Percentiles rank a stretch among this genome's conserved stretches.
phyloP scores from a whole-genome alignment of 2,329 filamentous ascomycete genomes.

The Scolecobasidium constrictum region DNA sequence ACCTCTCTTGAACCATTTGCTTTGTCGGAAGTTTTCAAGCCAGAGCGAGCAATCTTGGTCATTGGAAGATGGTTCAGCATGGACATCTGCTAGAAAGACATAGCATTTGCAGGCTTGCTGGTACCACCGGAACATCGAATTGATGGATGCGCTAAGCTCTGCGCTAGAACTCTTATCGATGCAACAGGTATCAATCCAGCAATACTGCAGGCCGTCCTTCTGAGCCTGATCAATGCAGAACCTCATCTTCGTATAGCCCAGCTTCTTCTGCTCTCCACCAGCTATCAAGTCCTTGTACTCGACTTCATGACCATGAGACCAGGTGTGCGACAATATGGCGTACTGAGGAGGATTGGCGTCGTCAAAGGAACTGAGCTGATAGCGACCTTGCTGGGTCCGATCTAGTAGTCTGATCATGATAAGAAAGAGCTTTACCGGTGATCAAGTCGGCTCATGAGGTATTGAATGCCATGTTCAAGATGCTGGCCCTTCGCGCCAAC shows the following conservation, averaged over 20 bases:
- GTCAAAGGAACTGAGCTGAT: too few relatives aligned
- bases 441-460: too few relatives aligned
- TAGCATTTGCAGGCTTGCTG: constrained; percentile 9
- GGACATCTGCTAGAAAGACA: constrained; percentile 9
- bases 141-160: constrained; percentile 10
- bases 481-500: too few relatives aligned
- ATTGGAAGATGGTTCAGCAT: not conserved
- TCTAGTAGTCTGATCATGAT: too few relatives aligned
- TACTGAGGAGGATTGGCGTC: constrained; percentile 8
- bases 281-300: constrained; percentile 4
- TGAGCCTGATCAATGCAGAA: constrained; percentile 10
- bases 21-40: constrained; percentile 5
- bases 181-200: constrained; percentile 11
- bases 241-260: constrained; percentile 7
- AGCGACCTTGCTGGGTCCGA: too few relatives aligned
- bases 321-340: constrained; percentile 17
- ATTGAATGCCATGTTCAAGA: too few relatives aligned
- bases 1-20: constrained; percentile 7
- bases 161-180: constrained; percentile 6
- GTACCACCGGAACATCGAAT: constrained; percentile 11
- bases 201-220: constrained; percentile 11
- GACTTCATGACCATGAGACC: constrained; percentile 14
- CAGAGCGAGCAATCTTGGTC: not conserved
- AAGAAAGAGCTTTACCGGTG: too few relatives aligned
- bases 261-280: constrained; percentile 4